These are phyloP conservation scores for Miscanthus lutarioriparius DNA, from an alignment of 176 grass and related monocot genomes.

Conservation along the genomic window DNA sequence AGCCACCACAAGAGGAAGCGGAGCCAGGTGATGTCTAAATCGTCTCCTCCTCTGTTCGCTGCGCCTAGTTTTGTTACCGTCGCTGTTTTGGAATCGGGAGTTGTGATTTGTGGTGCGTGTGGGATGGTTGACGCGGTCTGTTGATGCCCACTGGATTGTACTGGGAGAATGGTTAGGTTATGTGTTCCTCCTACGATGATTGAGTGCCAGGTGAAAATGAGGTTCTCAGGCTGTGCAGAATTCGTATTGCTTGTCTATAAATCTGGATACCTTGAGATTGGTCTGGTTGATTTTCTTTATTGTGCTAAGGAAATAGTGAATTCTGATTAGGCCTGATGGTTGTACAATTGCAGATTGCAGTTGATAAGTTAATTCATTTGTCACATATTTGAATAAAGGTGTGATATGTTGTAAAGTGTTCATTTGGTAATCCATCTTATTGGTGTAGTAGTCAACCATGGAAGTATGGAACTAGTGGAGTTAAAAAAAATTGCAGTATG, in stretches of 20 bases:
- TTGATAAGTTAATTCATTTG: not conserved
- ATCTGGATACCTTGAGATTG: not conserved
- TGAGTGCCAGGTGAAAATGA: not conserved
- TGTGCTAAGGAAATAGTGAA: not conserved
- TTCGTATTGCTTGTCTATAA: not conserved
- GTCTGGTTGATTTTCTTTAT: not conserved
- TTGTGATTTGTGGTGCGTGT: not conserved
- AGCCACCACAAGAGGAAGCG: slow-evolving; percentile 64
- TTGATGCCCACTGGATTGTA: not conserved
- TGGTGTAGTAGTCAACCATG: not conserved
- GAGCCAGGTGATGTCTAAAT: slow-evolving; percentile 46
- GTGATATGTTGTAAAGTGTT: not conserved
- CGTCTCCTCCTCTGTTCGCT: not conserved
- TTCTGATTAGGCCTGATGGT: not conserved
- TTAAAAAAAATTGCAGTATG: not conserved
- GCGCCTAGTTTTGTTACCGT: not conserved
- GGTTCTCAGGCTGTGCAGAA: not conserved
- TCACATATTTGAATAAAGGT: not conserved
- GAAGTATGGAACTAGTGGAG: not conserved
- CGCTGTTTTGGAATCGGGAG: not conserved
- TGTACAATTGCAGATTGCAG: not conserved
- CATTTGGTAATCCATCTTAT: not conserved
- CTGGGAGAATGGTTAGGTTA: not conserved
- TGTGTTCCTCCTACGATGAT: not conserved
- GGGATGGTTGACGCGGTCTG: slow-evolving; percentile 3